These are phyloP conservation scores for Ceriops tagal DNA, from an alignment of 345 rosid species.

Conservation along the genomic window DNA sequence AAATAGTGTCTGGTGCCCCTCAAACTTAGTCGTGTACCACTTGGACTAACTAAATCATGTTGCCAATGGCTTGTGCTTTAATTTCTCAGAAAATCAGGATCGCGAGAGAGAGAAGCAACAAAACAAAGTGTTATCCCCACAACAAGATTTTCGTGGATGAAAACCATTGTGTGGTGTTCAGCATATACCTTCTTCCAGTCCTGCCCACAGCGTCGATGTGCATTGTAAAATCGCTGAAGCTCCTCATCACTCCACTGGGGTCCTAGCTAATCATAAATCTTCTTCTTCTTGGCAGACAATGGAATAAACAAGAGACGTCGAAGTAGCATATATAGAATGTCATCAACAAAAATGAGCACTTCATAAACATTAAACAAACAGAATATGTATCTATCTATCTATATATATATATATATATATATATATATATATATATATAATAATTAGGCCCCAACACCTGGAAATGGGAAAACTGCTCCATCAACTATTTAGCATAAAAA, in stretches of 20 bases:
- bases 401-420: too few species aligned
- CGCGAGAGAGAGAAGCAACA: too few species aligned
- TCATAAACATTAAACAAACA: background rate
- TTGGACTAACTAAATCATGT: too few species aligned
- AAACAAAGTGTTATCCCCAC: background rate
- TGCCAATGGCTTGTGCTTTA: too few species aligned
- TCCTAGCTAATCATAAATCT: slow-evolving; percentile 19
- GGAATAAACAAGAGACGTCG: background rate
- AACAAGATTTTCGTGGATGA: background rate
- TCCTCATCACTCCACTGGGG: slow-evolving; percentile 28
- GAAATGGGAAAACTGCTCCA: background rate
- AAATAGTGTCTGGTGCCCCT: too few species aligned
- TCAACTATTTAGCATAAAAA: too few species aligned
- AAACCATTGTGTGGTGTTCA: background rate
- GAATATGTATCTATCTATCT: too few species aligned
- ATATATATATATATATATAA: too few species aligned
- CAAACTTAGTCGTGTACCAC: too few species aligned
- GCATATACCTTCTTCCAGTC: slow-evolving; percentile 20
- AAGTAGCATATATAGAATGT: background rate
- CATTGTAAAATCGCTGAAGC: slow-evolving; percentile 25
- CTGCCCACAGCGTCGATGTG: slow-evolving; percentile 22
- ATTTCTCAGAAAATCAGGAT: too few species aligned
- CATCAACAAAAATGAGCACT: background rate
- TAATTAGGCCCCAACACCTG: too few species aligned
- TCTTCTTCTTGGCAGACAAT: slow-evolving; percentile 21